Base-by-base conservation (phyloP, 2,329 filamentous ascomycete genomes). In the Podosphaera aphanis region DNA sequence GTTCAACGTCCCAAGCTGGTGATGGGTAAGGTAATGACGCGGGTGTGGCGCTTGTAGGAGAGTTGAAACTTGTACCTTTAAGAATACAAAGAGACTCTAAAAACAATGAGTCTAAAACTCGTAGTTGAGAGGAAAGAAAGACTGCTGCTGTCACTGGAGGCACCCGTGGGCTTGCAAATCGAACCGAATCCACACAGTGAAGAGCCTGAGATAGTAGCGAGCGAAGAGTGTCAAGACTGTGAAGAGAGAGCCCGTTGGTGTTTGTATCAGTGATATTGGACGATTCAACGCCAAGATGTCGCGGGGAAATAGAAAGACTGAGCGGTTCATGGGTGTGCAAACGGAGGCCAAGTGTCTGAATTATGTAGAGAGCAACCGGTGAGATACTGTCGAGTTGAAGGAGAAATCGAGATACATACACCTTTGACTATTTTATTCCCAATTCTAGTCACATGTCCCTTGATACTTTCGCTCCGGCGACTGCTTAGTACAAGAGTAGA, bases 351-450 rank as follows among this genome's bases (percentile, higher is more conserved):
- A 93, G 71, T 49, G 80, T 79, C 79, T 83, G 54, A 16, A 16
- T 31, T 11, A 5, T 37, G 19, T 19, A 31, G 42, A 40, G 18
- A 19, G 23, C 29, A 36, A 48, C 8, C 16, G 1, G 13, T 6
- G 21, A 33, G 25, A 42, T 13, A 33, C 21, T 33, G 15, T 29
- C 21, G 7, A n/a, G n/a, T n/a, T n/a, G n/a, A n/a, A n/a, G n/a
- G 21, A 20, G 18, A 42, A 10, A 21, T 21, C 10, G 19, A 7
- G 11, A 43, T 40, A 69, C 77, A 55, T 67, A 86, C 83, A 52
- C 85, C 88, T 61, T 93, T 93, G 51, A 93, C 79, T 51, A 98
- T 79, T 44, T 80, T 76, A n/a, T 83, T 83, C 35, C 90, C 90
- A 31, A 93, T 75, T 46, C 90, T 75, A 1, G 88, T 95, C 49